Evolutionary conservation across 2,329 filamentous ascomycete genomes (phyloP), one percentile per base, ranked within the genome.

Genomic region (Exophiala mesophila): DNA sequence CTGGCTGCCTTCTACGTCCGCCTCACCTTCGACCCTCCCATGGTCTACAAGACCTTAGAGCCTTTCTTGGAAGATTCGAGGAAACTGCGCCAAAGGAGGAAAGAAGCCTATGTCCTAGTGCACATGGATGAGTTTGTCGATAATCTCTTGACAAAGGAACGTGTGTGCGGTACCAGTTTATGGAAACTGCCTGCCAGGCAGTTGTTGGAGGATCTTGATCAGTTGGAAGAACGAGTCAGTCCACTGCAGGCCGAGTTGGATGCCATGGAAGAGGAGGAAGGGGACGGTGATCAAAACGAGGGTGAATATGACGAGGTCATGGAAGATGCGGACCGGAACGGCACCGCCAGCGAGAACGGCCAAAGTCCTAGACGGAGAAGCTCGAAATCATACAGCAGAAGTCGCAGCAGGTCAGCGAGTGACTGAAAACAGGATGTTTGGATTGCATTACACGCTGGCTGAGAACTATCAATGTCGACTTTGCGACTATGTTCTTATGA

Each of bases 1-100:
- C 71, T 98, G 52, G 90, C 89, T 0, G 83, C 83, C 1, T 97
- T 98, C 63, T 97, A 98, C 64, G 78, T 95, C n/a, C 75, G 92
- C 9, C 69, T 98, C 56, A 94, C 92, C 13, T 83, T 90, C 60
- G 77, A 82, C 54, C 80, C 88, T 4, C 83, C 83, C 55, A 83
- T 92, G 44, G 82, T 97, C 3, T 94, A 90, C 64, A 68, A 66
- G 44, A 78, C 78, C 12, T 70, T 98, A 31, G 92, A 98, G 69
- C 87, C 88, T 19, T 81, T 85, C 44, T 69, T 98, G 37, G 78
- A 79, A 48, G 92, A 98, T 61, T 76, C 78, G 52, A 73, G 92
- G 55, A 98, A 97, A 68, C 61, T 98, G 64, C 80, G 85, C 63
- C 72, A 88, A 47, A 77, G 85, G 55, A 83, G 81, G 10, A 78